Percentiles rank a stretch among this genome's conserved stretches.
phyloP scores from a whole-genome alignment of 2,329 filamentous ascomycete species.

The Cladosporium phlei region DNA sequence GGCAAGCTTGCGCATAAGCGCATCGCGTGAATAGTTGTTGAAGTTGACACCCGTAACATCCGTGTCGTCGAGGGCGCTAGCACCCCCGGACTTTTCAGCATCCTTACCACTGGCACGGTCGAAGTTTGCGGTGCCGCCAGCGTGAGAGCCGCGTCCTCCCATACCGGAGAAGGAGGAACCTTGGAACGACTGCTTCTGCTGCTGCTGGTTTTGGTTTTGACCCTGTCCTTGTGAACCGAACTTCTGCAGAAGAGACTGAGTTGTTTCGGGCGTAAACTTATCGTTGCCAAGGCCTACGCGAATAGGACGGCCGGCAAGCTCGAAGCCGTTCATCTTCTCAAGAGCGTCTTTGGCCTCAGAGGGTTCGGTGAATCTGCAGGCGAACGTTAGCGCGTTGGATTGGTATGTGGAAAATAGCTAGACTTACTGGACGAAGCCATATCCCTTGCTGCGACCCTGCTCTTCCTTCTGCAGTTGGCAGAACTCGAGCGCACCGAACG shows the following conservation, averaged over 20 bases:
- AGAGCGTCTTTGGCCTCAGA: slow-evolving; percentile 87
- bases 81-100: slow-evolving; percentile 80
- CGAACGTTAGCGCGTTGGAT: slow-evolving; percentile 13
- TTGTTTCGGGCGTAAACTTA: slow-evolving; percentile 98
- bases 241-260: slow-evolving; percentile 84
- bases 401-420: neutral
- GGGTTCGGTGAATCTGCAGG: slow-evolving; percentile 54
- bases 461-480: slow-evolving; percentile 98
- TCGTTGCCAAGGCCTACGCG: slow-evolving; percentile 98
- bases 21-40: slow-evolving; percentile 98
- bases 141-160: slow-evolving; percentile 79
- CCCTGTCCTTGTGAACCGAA: slow-evolving; percentile 70
- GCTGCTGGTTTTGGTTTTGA: slow-evolving; percentile 9
- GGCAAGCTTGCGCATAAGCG: slow-evolving; percentile 97
- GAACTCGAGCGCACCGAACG: slow-evolving; percentile 95
- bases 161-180: slow-evolving; percentile 80
- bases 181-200: slow-evolving; percentile 42
- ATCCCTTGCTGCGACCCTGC: slow-evolving; percentile 81
- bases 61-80: slow-evolving; percentile 92
- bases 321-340: slow-evolving; percentile 97
- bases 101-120: slow-evolving; percentile 84
- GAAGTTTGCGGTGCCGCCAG: slow-evolving; percentile 70
- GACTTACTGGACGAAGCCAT: slow-evolving; percentile 96
- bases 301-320: slow-evolving; percentile 93
- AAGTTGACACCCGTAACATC: slow-evolving; percentile 98